A percentile compares a stretch with the other conserved stretches of the same genome.
Evolutionary conservation across 179 eudicot species (phyloP).

Genomic region (Beta corolliflora): DNA sequence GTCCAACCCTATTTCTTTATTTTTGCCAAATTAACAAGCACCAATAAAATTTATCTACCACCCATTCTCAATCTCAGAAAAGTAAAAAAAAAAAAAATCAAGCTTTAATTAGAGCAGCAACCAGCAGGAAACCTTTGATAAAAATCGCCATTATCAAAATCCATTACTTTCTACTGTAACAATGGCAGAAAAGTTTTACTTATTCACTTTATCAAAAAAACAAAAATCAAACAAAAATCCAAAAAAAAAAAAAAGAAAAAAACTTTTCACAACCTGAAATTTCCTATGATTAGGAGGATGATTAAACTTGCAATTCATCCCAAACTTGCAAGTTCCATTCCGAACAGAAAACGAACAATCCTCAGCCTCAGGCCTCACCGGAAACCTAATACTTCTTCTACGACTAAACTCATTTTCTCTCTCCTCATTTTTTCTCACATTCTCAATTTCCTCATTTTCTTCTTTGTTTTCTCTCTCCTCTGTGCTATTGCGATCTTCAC

Average conservation of each 20-base stretch:
- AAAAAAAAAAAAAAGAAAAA: not conserved
- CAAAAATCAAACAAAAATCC: no score
- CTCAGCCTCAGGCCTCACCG: constrained; percentile 56
- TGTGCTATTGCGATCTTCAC: not conserved
- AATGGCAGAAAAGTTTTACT: no score
- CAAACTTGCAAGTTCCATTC: constrained; percentile 62
- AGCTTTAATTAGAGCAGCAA: no score
- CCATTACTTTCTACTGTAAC: no score
- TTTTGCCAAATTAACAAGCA: no score
- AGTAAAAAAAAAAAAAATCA: no score
- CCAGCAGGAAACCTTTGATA: no score
- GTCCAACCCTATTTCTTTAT: no score
- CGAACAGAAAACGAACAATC: constrained; percentile 56
- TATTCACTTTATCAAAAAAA: no score
- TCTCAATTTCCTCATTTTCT: constrained; percentile 4
- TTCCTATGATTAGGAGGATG: constrained; percentile 52
- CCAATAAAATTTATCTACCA: no score
- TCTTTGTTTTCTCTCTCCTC: constrained; percentile 6
- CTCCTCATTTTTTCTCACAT: not conserved
- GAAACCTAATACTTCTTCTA: constrained; percentile 16
- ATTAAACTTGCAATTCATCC: constrained; percentile 69
- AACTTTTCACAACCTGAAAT: constrained; percentile 34
- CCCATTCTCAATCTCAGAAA: no score
- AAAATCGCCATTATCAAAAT: no score
- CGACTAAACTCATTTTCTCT: not conserved